phyloP scores from a whole-genome alignment of 352 stramenopile genomes.

The Albugo candida region DNA sequence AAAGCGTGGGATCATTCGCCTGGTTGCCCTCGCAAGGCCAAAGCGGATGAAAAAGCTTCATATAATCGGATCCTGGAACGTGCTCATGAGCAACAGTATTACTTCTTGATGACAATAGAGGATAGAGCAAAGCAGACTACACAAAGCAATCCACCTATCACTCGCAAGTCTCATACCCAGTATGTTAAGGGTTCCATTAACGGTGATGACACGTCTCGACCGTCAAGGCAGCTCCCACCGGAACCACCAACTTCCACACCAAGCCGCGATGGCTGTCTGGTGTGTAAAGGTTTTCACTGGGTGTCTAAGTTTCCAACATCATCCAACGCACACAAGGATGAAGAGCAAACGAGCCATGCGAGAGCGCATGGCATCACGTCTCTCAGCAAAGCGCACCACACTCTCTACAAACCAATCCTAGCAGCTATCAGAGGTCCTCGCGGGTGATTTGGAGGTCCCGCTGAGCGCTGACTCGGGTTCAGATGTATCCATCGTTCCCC shows the following conservation, averaged over 20 bases:
- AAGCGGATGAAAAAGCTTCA: constrained; percentile 3
- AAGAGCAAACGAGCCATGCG: background rate
- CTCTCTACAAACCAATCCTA: no score
- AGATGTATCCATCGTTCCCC: no score
- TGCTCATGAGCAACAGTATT: constrained; percentile 3
- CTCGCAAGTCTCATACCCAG: no score
- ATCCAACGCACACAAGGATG: constrained; percentile 2
- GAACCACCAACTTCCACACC: background rate
- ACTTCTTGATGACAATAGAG: background rate
- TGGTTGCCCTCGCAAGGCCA: constrained; percentile 4
- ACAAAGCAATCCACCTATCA: no score
- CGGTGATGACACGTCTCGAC: no score
- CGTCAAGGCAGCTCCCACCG: no score
- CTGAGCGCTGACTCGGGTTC: no score
- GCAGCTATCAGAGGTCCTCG: no score
- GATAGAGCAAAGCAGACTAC: background rate
- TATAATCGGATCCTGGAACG: constrained; percentile 5
- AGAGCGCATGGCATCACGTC: no score
- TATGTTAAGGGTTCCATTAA: no score
- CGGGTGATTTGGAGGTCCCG: no score
- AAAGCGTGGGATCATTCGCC: constrained; percentile 3
- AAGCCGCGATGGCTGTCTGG: constrained; percentile 3
- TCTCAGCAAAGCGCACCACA: no score
- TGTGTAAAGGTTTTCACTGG: constrained; percentile 10
- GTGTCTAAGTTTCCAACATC: constrained; percentile 4